These are phyloP conservation scores for Vigna radiata DNA, from an alignment of 306 rosid species.

Conservation along the genomic window DNA sequence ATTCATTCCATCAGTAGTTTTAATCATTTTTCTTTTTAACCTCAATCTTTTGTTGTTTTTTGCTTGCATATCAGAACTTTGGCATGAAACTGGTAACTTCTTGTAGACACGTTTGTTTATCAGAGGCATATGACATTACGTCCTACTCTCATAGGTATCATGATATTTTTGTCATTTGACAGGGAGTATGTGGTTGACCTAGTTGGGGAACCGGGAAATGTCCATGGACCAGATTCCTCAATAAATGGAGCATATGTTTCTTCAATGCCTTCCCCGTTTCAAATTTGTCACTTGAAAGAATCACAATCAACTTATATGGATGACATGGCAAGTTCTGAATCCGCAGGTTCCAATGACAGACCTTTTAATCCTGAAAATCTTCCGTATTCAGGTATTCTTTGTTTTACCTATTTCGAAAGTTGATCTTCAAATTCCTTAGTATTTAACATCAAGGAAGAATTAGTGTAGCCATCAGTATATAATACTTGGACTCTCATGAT, in stretches of 20 bases:
- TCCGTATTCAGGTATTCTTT: slow-evolving; percentile 58
- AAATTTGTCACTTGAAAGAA: slow-evolving; percentile 82
- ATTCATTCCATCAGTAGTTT: slow-evolving; percentile 44
- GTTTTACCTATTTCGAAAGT: slow-evolving; percentile 40
- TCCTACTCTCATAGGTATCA: neutral
- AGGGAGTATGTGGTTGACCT: slow-evolving; percentile 99
- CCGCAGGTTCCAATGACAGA: slow-evolving; percentile 45
- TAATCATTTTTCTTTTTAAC: neutral
- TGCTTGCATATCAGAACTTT: slow-evolving; percentile 30
- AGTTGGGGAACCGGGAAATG: slow-evolving; percentile 96
- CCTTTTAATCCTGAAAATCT: slow-evolving; percentile 58
- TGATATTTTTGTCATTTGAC: slow-evolving; percentile 38
- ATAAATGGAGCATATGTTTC: slow-evolving; percentile 87
- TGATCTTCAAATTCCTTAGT: slow-evolving; percentile 30
- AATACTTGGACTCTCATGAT: slow-evolving; percentile 8
- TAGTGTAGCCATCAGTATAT: slow-evolving; percentile 18
- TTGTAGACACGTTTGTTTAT: slow-evolving; percentile 21
- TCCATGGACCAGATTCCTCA: slow-evolving; percentile 90
- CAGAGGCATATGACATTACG: slow-evolving; percentile 4
- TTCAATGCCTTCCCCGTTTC: slow-evolving; percentile 82
- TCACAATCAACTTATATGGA: slow-evolving; percentile 65
- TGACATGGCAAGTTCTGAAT: slow-evolving; percentile 51
- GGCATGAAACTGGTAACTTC: slow-evolving; percentile 5
- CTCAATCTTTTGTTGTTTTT: neutral
- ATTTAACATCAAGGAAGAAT: slow-evolving; percentile 29